Evolutionary conservation across 495 filamentous ascomycete species (phyloP), one percentile per base, ranked within the genome.

Genomic region (Penicillium pancosmium): DNA sequence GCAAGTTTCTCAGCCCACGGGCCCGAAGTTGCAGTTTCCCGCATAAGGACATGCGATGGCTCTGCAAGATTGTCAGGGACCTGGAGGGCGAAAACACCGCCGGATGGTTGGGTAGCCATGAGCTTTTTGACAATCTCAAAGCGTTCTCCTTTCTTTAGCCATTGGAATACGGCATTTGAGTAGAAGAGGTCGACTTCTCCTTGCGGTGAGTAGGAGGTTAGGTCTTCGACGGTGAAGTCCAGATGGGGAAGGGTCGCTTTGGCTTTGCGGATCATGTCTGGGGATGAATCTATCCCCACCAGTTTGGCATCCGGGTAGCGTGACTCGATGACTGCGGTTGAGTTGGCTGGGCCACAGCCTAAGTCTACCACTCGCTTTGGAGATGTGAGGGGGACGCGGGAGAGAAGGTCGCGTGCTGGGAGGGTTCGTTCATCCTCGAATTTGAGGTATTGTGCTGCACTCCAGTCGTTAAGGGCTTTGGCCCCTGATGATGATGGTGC

Each of bases 261-360:
- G 1, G 83, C 83, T 52, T 77, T 74, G 7, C 57, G 41, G 46
- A 86, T 74, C 83, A 86, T 86, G 55, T 78, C 78, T 0, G 71
- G 71, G 0, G 78, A 82, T 4, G 77, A 78, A 57, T 86, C 83
- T n/a, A 86, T 74, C 12, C 79, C 82, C n/a, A 65, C 65, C 40
- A 85, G 60, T 8, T 55, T 50, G 0, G 82, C 77, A 12, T 66
- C 11, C 0, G 83, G 83, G 54, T 78, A 86, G 13, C 68, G 72
- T 4, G 61, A 52, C 35, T 68, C 59, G 0, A 86, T 72, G 7
- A 75, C 72, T 1, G 64, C 58, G 21, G 83, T 86, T 1, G 77
- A 81, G 65, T 81, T 84, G 0, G 76, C 83, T 0, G 82, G 82
- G 0, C 83, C 83, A 63, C 82, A 85, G 61, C 83, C 83, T 0